Evolutionary conservation across 108 stramenopile genomes (phyloP), one percentile per base, ranked within the genome.

Genomic region (Seminavis robusta): DNA sequence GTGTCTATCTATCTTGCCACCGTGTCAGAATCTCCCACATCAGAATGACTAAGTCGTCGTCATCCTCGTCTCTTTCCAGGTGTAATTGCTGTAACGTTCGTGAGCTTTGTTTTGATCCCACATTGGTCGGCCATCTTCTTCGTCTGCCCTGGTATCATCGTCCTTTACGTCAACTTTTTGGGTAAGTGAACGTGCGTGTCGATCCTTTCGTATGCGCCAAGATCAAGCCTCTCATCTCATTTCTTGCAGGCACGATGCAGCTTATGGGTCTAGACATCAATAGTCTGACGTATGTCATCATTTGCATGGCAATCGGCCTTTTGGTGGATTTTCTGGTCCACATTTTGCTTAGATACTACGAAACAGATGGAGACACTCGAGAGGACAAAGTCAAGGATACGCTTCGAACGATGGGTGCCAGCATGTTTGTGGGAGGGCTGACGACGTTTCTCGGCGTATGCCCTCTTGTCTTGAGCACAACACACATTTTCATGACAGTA

Each of bases 261-360:
- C 16, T 54, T 2, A n/a, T 36, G 23, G 58, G 58, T 24, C 19
- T 62, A 15, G 23, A 21, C 4, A 15, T 62, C n/a, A 55, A 55
- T 30, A 31, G 53, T 27, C 67, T 69, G 19, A 56, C 39, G 25
- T 69, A 64, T 58, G 65, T 69, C 17, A 39, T 59, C 24, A 40
- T 69, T 3, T 26, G 63, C 8, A 63, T 76, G 34, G 27, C 44
- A 5, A 59, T 52, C 33, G 68, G 59, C 1, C 67, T 49, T 29
- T 37, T 43, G 67, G 61, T 45, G 17, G 73, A 74, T 41, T 74
- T 53, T 50, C 19, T 58, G 43, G 21, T 55, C 16, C 52, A 56
- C 33, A 16, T 54, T 10, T 10, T 39, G 3, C 28, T 56, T n/a
- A 15, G 40, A 19, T 53, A 29, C 39, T 51, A 32, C 6, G 52